Evolutionary conservation across 306 rosid species (phyloP), one percentile per base, ranked within the genome.

Genomic region (Leucaena leucocephala): DNA sequence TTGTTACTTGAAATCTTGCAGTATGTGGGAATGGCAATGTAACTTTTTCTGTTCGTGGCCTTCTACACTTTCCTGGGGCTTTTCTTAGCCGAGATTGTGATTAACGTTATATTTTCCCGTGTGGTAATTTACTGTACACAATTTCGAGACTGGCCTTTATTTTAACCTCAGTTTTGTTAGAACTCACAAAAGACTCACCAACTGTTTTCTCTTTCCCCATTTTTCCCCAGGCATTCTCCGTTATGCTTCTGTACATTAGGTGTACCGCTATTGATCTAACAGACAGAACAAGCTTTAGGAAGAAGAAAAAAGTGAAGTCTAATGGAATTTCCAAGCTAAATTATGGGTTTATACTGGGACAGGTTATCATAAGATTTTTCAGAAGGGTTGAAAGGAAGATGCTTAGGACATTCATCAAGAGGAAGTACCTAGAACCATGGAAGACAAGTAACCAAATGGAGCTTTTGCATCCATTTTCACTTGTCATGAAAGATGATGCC

Each of bases 221-320:
- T 33, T 78, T 46, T 1, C 55, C 38, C n/a, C 89, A 93, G 98
- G 95, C 88, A 6, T 64, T 87, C 40, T 82, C 89, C 0, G 93
- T 91, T 0, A 86, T 93, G 88, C 82, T 91, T 74, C 91, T 95
- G 2, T 93, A 91, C 77, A 69, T 88, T 75, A 85, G 99, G 84
- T 95, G 99, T 82, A 90, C 97, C 0, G 98, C 96, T 12, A 93
- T 89, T 27, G 94, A 95, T 55, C 99, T 97, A 57, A 87, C 97
- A 10, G 99, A 95, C 80, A 89, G 74, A 85, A 90, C 97, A 17
- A 71, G 96, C 54, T 42, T 77, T 58, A 86, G 76, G 89, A 92
- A 82, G 80, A 90, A 81, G 85, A 84, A 73, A 45, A 84, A 54
- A 71, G 21, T 49, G 7, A 87, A 84, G 62, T 66, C 71, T 6